Percentiles rank a stretch among this genome's conserved stretches.
These are phyloP conservation scores for Erucastrum elatum DNA, from an alignment of 345 rosid genomes.

Conservation along the genomic window DNA sequence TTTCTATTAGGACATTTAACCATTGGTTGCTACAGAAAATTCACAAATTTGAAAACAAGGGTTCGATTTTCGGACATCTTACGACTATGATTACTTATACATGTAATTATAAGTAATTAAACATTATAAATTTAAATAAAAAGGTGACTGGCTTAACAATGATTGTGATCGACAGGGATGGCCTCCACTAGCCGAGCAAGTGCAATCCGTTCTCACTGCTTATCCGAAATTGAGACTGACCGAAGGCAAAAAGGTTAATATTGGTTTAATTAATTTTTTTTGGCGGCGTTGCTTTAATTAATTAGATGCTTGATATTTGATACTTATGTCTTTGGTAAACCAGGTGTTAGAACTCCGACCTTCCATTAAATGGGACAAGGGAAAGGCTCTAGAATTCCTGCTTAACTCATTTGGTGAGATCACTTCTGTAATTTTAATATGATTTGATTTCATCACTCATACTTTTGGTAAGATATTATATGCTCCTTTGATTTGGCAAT, in stretches of 20 bases:
- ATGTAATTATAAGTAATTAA: not conserved
- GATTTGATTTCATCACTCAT: not conserved
- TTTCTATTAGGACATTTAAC: not conserved
- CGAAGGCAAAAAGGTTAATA: slow-evolving; percentile 53
- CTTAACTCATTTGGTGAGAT: slow-evolving; percentile 47
- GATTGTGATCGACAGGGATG: slow-evolving; percentile 48
- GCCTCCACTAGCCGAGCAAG: slow-evolving; percentile 60
- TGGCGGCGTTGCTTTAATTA: not conserved
- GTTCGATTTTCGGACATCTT: not conserved
- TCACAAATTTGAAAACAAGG: not conserved
- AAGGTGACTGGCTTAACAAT: not conserved
- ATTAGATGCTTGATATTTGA: not conserved
- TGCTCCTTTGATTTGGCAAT: not conserved
- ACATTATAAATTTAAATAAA: too few species aligned
- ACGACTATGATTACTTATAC: not conserved
- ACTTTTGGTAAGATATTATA: not conserved
- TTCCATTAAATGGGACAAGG: slow-evolving; percentile 60
- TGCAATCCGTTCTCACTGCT: slow-evolving; percentile 39
- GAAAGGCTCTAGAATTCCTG: slow-evolving; percentile 53
- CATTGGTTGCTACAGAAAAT: not conserved
- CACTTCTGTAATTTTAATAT: not conserved
- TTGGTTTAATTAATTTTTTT: not conserved
- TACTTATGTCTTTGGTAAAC: not conserved
- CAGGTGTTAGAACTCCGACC: slow-evolving; percentile 65
- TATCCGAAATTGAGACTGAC: slow-evolving; percentile 42